Evolutionary conservation across 495 filamentous ascomycete species (phyloP), one percentile per base, ranked within the genome.

Genomic region (Neurospora sp.): DNA sequence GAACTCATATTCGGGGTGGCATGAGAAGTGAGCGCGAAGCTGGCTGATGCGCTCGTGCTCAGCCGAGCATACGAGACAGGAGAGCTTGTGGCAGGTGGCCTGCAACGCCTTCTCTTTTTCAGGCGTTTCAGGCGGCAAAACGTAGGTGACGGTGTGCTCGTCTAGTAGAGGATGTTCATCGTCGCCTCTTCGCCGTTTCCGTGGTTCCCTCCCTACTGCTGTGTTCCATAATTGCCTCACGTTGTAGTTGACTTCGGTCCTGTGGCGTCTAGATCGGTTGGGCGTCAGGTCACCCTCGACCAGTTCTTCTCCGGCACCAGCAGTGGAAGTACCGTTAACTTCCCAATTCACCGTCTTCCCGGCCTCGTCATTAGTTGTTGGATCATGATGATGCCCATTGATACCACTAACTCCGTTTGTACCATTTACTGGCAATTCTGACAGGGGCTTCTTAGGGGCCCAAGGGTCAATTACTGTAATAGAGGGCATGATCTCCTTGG

Each of bases 201-300:
- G 82, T 11, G 77, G 78, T 48, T 85, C 82, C 74, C 81, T 85
- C 4, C 85, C 85, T 39, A 84, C 78, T 14, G 83, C 82, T 68
- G 78, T 85, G 72, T 82, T 83, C 77, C 82, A 85, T 39, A 87
- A 76, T 22, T 83, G 73, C 73, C 85, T 86, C 48, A 87, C 74
- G 71, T 88, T 87, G 73, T 88, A 88, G 41, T 85, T 87, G 71
- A 85, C 77, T 78, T 84, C 77, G 44, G 79, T 71, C 72, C 82
- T 77, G 72, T 81, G 73, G 37, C 83, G 80, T 71, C 81, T 71
- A 9, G 81, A 79, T 70, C 84, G 79, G 69, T 78, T 81, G 11
- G 83, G 83, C 41, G 82, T 85, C 31, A 80, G 69, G 38, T 81
- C 76, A 69, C 77, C 53, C 53, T 65, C 53, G 27, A 3, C 22